phyloP scores from a whole-genome alignment of 2,329 filamentous ascomycete genomes.

The Ophiostoma montium region DNA sequence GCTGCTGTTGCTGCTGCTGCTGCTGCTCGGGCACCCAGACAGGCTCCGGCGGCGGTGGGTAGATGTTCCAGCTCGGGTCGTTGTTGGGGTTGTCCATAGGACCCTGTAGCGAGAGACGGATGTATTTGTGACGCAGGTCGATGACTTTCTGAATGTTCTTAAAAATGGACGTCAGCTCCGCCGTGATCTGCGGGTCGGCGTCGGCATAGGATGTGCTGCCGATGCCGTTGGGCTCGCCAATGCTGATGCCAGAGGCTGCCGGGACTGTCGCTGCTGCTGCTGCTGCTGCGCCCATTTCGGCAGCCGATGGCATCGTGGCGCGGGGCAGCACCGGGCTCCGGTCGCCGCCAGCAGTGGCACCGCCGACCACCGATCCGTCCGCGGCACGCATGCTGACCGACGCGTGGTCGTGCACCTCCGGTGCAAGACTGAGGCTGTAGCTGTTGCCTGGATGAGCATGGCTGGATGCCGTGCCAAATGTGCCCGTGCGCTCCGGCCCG shows the following conservation, averaged over 20 bases:
- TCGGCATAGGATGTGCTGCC: conserved; percentile 54
- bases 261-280: conserved; percentile 10
- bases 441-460: not conserved
- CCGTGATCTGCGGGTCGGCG: conserved; percentile 64
- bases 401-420: conserved; percentile 2
- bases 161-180: conserved; percentile 76
- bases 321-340: conserved; percentile 12
- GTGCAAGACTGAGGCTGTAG: not conserved
- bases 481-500: conserved; percentile 1
- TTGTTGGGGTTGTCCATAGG: conserved; percentile 80
- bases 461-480: not conserved
- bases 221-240: conserved; percentile 41
- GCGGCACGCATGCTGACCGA: conserved; percentile 5
- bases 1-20: conserved; percentile 15
- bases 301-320: conserved; percentile 6
- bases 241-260: conserved; percentile 19
- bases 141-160: conserved; percentile 82
- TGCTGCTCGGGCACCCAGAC: conserved; percentile 57
- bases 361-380: conserved; percentile 9
- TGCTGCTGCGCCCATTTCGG: conserved; percentile 1
- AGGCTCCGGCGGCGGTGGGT: conserved; percentile 81
- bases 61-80: conserved; percentile 69
- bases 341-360: conserved; percentile 9
- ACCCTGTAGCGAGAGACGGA: conserved; percentile 69
- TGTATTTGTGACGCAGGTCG: conserved; percentile 78